Conservation (phyloP, 2,329 filamentous ascomycete genomes). For the Microascus cirrosus region DNA sequence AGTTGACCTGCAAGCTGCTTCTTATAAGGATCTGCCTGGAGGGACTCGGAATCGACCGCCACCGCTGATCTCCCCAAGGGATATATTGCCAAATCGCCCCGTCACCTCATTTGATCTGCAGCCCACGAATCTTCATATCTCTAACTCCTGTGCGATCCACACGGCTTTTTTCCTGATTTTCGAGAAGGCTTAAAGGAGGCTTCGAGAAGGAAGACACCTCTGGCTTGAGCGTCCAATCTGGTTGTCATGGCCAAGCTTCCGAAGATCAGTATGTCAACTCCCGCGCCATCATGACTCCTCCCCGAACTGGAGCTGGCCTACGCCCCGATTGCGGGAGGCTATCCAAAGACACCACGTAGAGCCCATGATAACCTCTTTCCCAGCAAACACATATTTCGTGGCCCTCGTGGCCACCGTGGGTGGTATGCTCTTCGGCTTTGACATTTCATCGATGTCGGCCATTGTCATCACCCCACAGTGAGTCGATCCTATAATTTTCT, state of each 20-base stretch:
- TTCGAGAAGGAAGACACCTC: neutral
- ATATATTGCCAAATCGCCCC: neutral
- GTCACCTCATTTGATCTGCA: neutral
- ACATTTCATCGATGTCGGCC: no score
- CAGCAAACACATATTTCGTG: no score
- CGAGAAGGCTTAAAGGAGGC: no score
- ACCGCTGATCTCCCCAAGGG: neutral
- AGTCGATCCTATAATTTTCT: no score
- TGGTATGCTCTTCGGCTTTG: no score
- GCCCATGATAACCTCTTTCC: no score
- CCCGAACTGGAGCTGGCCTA: neutral
- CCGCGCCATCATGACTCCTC: neutral
- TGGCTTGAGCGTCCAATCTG: neutral
- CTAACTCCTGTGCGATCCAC: neutral
- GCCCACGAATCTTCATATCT: neutral
- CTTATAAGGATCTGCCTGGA: no score
- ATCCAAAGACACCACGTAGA: no score
- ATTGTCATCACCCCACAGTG: no score
- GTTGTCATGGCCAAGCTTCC: conserved; percentile 1
- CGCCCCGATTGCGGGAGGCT: conserved; percentile 27
- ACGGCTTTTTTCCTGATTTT: neutral
- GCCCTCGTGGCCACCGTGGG: no score
- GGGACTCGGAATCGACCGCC: neutral
- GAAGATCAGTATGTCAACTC: neutral
- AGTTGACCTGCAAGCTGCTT: no score